Evolutionary conservation across 306 rosid genomes (phyloP), one percentile per base, ranked within the genome.

Genomic region (Purshia tridentata): DNA sequence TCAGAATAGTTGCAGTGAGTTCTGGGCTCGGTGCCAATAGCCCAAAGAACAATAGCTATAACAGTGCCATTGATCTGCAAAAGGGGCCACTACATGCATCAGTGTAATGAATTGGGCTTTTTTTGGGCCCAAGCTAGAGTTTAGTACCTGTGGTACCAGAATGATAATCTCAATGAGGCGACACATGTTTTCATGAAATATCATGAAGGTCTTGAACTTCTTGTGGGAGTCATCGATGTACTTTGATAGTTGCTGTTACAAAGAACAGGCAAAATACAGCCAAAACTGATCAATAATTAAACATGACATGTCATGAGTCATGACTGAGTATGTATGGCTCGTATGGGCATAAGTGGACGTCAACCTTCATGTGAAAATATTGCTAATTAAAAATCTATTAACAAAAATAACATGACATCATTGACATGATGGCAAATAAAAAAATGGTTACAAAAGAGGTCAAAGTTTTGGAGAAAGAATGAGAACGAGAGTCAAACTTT

Each of bases 121-220:
- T 2, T 60, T n/a, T 35, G 16, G 15, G 46, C 7, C 19, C 66
- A 60, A 60, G 9, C 4, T 62, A 15, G 39, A 46, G 9, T 12
- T 29, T 12, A 19, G 52, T 80, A 88, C 92, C 89, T 88, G 89
- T 2, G 85, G 89, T 60, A 78, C 54, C 81, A 88, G 74, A 73
- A 80, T 75, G 55, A 49, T 57, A 54, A 83, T 72, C 9, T 76
- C 72, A 11, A 85, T 57, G 20, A 79, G 16, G 59, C 89, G 88
- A 73, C 89, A 73, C 58, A 79, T 39, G 46, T 9, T 45, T 1
- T 85, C 10, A 57, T 85, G 84, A 78, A 83, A 74, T 12, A 68
- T 29, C 76, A 78, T 23, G 69, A 85, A 84, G 50, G 0, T 48
- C 77, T 63, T 77, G 80, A 85, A 76, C 23, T 44, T 40, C 16